Conservation (phyloP, 139 green algal species). For the Astrephomene gubernaculifera region DNA sequence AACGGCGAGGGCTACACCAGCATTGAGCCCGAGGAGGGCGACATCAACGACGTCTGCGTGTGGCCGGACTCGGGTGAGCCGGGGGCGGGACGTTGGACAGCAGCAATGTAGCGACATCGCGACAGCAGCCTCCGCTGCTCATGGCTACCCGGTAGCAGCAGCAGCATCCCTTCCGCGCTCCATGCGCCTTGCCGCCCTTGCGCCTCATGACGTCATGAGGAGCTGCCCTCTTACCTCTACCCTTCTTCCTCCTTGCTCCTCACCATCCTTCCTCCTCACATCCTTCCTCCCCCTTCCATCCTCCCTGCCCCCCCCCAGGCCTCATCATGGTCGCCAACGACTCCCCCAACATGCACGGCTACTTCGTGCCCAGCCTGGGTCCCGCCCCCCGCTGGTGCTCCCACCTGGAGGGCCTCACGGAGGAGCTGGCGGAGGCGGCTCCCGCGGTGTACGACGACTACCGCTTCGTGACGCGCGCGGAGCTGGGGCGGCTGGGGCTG, state of each 20-base stretch:
- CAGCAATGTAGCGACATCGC: too few relatives aligned
- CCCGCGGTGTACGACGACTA: slow-evolving; percentile 97
- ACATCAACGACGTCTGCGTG: slow-evolving; percentile 92
- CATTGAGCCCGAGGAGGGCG: slow-evolving; percentile 81
- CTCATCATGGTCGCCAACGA: slow-evolving; percentile 81
- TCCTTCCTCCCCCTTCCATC: neutral
- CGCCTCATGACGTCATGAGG: too few relatives aligned
- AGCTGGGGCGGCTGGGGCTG: slow-evolving; percentile 87
- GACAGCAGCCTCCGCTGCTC: too few relatives aligned
- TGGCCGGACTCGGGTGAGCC: slow-evolving; percentile 75
- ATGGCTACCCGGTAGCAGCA: too few relatives aligned
- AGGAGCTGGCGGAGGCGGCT: slow-evolving; percentile 95
- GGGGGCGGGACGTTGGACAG: too few relatives aligned
- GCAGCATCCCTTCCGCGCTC: too few relatives aligned
- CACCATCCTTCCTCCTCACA: neutral
- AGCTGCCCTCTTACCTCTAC: too few relatives aligned
- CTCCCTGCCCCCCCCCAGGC: neutral
- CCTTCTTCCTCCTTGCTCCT: neutral
- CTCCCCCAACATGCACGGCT: slow-evolving; percentile 74
- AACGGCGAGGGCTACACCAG: slow-evolving; percentile 72
- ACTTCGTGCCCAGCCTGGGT: slow-evolving; percentile 94
- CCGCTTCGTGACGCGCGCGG: slow-evolving; percentile 88
- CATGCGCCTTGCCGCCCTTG: too few relatives aligned
- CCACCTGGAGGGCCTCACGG: slow-evolving; percentile 96
- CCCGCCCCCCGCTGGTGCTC: slow-evolving; percentile 94